These are phyloP conservation scores for Bruguiera gymnorhiza DNA, from an alignment of 345 rosid genomes.

Conservation along the genomic window DNA sequence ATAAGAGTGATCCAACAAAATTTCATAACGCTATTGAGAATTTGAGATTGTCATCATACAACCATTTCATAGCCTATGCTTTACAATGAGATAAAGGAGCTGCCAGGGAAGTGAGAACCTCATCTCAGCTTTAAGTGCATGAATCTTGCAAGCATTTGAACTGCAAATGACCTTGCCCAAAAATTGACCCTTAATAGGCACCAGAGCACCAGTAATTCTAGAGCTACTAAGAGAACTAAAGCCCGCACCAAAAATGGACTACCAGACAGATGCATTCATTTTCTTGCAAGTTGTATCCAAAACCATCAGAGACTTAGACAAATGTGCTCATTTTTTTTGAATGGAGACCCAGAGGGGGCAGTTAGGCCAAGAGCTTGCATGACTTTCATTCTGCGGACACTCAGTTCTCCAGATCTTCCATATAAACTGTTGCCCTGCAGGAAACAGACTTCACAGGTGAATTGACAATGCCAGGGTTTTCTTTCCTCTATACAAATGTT, in stretches of 20 bases:
- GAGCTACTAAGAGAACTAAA: background rate
- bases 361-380: conserved; percentile 55
- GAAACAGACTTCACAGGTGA: background rate
- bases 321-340: conserved; percentile 18
- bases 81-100: too few relatives aligned
- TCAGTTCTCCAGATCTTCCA: conserved; percentile 29
- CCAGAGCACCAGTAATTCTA: background rate
- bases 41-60: too few relatives aligned
- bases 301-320: conserved; percentile 9
- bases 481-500: background rate
- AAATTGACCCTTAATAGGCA: background rate
- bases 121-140: too few relatives aligned
- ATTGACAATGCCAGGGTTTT: too few relatives aligned
- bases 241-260: background rate
- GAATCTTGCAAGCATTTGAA: background rate
- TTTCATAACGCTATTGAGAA: too few relatives aligned
- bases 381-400: conserved; percentile 48
- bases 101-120: too few relatives aligned
- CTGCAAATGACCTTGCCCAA: background rate
- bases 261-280: too few relatives aligned
- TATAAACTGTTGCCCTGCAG: conserved; percentile 23
- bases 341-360: conserved; percentile 67
- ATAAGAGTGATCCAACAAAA: too few relatives aligned
- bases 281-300: background rate
- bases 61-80: too few relatives aligned